A percentile compares a stretch with the other conserved stretches of the same genome.
Evolutionary conservation across 768 basidiomycete species (phyloP).

Genomic region (Boletus sensibilis): DNA sequence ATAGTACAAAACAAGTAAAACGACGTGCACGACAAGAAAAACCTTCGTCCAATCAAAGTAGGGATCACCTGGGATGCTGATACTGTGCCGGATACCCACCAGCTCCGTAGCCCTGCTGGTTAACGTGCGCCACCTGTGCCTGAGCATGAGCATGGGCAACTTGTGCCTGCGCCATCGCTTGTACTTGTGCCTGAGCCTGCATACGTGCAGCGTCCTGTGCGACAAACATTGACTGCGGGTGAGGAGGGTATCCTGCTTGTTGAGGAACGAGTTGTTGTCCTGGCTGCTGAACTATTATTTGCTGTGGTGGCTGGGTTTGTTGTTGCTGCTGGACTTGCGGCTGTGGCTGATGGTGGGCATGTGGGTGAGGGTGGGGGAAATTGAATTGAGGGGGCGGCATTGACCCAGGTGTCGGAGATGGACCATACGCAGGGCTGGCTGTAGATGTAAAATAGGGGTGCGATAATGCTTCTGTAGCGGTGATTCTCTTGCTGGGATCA

Average conservation of each 20-base stretch:
- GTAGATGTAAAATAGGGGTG: constrained; percentile 88
- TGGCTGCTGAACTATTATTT: constrained; percentile 38
- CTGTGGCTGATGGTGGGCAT: constrained; percentile 49
- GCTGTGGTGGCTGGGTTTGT: constrained; percentile 41
- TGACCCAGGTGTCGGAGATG: constrained; percentile 45
- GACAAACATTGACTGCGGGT: constrained; percentile 34
- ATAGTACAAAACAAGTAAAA: constrained; percentile 14
- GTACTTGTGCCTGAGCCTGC: constrained; percentile 45
- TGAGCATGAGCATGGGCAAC: constrained; percentile 43
- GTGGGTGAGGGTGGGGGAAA: constrained; percentile 61
- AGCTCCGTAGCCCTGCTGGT: constrained; percentile 29
- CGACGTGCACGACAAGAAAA: not conserved
- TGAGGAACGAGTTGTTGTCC: constrained; percentile 39
- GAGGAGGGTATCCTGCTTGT: constrained; percentile 32
- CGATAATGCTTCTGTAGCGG: constrained; percentile 85
- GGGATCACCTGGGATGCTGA: constrained; percentile 31
- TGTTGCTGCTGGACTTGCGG: constrained; percentile 43
- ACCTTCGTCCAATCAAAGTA: not conserved
- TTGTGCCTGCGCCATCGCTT: constrained; percentile 41
- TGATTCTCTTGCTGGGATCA: constrained; percentile 88
- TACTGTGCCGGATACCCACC: constrained; percentile 33
- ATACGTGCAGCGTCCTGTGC: constrained; percentile 34
- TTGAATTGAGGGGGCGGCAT: constrained; percentile 70
- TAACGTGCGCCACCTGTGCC: constrained; percentile 32
- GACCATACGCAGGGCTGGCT: constrained; percentile 32